Evolutionary conservation across 371 early-diverging fungal genomes (phyloP).

Genomic region (Lichtheimia ramosa): DNA sequence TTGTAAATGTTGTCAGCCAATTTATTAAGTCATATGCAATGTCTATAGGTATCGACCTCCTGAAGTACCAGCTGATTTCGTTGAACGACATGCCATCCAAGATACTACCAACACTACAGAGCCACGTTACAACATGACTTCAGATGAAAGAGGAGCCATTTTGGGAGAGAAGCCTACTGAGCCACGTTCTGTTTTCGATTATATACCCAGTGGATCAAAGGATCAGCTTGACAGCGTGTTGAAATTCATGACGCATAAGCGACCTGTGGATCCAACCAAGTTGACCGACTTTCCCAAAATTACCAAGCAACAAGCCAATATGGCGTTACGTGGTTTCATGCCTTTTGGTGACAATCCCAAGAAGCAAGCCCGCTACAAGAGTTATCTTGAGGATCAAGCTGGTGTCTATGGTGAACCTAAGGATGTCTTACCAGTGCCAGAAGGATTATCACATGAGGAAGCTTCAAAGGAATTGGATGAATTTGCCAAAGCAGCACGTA

Average conservation of each 20-base stretch:
- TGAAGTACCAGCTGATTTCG: conserved; percentile 55
- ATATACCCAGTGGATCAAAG: conserved; percentile 67
- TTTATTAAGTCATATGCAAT: not conserved
- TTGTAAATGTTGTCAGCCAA: too few relatives aligned
- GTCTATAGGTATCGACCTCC: conserved; percentile 53
- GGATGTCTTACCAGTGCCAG: conserved; percentile 37
- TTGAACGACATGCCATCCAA: conserved; percentile 41
- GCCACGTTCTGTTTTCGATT: conserved; percentile 75
- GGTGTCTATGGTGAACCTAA: conserved; percentile 41
- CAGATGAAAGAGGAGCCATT: conserved; percentile 67
- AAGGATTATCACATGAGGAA: conserved; percentile 55
- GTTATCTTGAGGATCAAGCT: conserved; percentile 71
- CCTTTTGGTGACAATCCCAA: conserved; percentile 76
- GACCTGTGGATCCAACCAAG: conserved; percentile 28
- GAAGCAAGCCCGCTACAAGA: conserved; percentile 80
- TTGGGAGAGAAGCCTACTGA: conserved; percentile 77
- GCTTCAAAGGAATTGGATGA: conserved; percentile 73
- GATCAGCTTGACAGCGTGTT: conserved; percentile 61
- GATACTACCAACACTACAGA: not conserved
- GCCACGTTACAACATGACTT: conserved; percentile 36
- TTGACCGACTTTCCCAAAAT: conserved; percentile 53
- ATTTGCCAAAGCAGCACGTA: conserved; percentile 81
- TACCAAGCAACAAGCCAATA: conserved; percentile 64
- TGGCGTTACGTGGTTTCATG: conserved; percentile 83
- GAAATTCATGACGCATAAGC: conserved; percentile 28